Base-by-base conservation (phyloP, 495 filamentous ascomycete species). In the Cryomyces antarcticus region DNA sequence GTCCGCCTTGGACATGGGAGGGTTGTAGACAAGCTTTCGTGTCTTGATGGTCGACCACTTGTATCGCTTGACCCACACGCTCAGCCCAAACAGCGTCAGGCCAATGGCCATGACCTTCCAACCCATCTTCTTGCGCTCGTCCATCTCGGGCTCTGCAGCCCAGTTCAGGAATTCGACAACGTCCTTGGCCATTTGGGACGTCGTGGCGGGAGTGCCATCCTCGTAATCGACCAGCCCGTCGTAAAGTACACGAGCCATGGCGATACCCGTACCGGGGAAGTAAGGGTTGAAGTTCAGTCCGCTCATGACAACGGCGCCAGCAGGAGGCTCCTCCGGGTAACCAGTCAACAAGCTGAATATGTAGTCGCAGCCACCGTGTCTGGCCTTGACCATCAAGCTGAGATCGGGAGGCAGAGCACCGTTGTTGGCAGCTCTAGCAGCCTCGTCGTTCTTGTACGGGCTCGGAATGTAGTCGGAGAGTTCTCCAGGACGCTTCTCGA, bases 201-300 rank as follows among this genome's bases (percentile, higher is more conserved):
- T 81, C 51, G 86, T 78, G 30, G 92, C 92, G 39, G 85, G 80
- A 30, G 92, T 96, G 44, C 77, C 83, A 51, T 99, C 92, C 61
- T 99, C 92, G 69, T 99, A 99, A 57, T 99, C 92, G 43, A 99
- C 92, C 30, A 99, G 65, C 44, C 87, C 92, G 52, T 99, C 88
- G 65, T 88, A 99, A 37, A 99, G 74, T 44, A 95, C 88, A 70
- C 92, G 87, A 53, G 79, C 86, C 92, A 99, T 99, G 53, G 82
- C 92, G 62, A 99, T 99, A 53, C 86, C 89, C 49, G 89, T 96
- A 52, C 92, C 92, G 41, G 89, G 89, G 76, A 99, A 99, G 70
- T 95, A 99, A 28, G 89, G 89, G 75, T 99, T 99, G 75, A 99
- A 99, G 73, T 96, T 93, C 59, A 99, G 75, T 49, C 89, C 89